These are phyloP conservation scores for Pleomassaria siparia DNA, from an alignment of 2,329 filamentous ascomycete species.

Conservation along the genomic window DNA sequence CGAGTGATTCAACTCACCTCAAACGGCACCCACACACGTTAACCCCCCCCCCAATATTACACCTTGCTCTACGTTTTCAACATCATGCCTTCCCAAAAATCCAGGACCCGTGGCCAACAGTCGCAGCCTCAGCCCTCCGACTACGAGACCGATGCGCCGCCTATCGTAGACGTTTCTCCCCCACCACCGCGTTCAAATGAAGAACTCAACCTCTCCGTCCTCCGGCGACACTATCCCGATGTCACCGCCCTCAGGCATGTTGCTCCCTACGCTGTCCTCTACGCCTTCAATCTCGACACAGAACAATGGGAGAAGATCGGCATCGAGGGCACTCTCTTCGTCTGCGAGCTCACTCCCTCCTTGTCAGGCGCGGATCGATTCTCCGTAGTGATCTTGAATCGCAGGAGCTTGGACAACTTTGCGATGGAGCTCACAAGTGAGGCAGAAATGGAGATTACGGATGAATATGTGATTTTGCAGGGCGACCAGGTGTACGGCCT, in stretches of 20 bases:
- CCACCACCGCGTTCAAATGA: constrained; percentile 69
- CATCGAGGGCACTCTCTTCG: constrained; percentile 85
- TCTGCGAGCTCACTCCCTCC: constrained; percentile 63
- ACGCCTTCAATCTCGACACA: constrained; percentile 69
- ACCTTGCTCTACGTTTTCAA: no score
- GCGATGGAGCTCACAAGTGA: constrained; percentile 44
- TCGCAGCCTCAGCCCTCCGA: constrained; percentile 53
- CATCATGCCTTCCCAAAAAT: constrained; percentile 33
- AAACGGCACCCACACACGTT: constrained; percentile 3
- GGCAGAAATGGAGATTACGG: constrained; percentile 51
- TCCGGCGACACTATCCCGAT: constrained; percentile 77
- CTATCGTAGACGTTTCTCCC: constrained; percentile 41
- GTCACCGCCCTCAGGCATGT: constrained; percentile 75
- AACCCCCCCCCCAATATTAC: background rate
- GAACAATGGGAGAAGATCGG: constrained; percentile 81
- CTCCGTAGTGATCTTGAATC: constrained; percentile 50
- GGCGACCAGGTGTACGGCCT: constrained; percentile 58
- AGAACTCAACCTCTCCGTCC: constrained; percentile 82
- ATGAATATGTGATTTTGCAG: constrained; percentile 62
- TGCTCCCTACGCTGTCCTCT: constrained; percentile 83
- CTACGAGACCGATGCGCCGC: constrained; percentile 53
- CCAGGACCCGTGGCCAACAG: constrained; percentile 39
- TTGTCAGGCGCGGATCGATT: constrained; percentile 45
- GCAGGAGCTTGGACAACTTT: constrained; percentile 53
- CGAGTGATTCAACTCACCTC: no score